Evolutionary conservation across 345 rosid genomes (phyloP).

Genomic region (Kandelia obovata): DNA sequence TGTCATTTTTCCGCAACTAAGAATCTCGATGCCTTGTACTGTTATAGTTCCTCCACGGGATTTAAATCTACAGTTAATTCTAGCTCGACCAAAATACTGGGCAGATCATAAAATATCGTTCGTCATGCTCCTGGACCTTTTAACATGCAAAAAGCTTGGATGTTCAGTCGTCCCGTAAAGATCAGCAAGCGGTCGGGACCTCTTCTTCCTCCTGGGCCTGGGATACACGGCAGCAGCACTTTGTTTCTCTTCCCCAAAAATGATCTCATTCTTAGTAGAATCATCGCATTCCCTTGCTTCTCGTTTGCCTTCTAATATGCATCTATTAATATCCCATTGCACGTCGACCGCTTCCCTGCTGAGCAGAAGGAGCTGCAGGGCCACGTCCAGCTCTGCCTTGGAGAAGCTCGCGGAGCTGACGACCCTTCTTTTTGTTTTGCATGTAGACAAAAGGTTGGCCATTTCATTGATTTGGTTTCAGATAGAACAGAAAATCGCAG

Average conservation of each 20-base stretch:
- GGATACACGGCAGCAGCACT: not conserved
- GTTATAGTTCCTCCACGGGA: no score
- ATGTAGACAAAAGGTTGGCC: no score
- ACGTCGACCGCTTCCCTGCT: not conserved
- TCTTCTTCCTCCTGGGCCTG: not conserved
- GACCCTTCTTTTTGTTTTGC: no score
- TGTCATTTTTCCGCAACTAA: no score
- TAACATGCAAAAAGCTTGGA: not conserved
- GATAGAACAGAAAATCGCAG: no score
- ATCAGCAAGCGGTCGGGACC: not conserved
- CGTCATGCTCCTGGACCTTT: no score
- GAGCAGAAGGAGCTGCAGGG: not conserved
- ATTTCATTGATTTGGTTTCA: no score
- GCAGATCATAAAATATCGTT: not conserved
- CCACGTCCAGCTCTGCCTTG: not conserved
- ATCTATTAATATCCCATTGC: not conserved
- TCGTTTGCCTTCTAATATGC: not conserved
- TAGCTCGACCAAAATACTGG: no score
- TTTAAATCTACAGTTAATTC: no score
- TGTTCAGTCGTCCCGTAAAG: not conserved
- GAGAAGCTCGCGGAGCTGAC: no score
- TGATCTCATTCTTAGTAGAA: not conserved
- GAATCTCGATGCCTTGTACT: no score
- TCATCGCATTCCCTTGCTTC: not conserved
- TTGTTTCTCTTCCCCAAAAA: not conserved